Evolutionary conservation across 1,284 basidiomycete genomes (phyloP), one percentile per base, ranked within the genome.

Genomic region (Ceratobasidium sp.): DNA sequence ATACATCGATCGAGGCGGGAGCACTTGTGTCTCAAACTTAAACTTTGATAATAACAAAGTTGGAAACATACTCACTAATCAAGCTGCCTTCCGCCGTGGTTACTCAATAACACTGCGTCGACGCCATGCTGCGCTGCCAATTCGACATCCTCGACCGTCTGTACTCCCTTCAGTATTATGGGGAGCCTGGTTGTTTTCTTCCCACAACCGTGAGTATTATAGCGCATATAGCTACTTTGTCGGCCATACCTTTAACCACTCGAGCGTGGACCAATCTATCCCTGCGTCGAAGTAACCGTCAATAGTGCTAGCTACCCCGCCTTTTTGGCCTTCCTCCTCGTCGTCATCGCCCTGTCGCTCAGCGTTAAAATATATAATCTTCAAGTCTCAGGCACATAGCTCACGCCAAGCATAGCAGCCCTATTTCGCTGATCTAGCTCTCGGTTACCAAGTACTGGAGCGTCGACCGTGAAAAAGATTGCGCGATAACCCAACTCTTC

Each of bases 161-260:
- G 87, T 13, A 88, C 82, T 45, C 87, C 87, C 79, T 87, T 87
- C 76, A 88, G 82, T 75, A 86, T 84, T 60, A 87, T 81, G 0
- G 86, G 86, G 13, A 87, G 81, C 31, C 82, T 82, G 45, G 86
- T 87, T 26, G 83, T 80, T 78, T 82, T 82, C 81, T 78, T 28
- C 26, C 17, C 23, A 51, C 35, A 8, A 39, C 2, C 7, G 42
- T 69, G 31, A 35, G 26, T 11, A n/a, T 31, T 26, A 28, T 33
- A 60, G 33, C 11, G 35, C 26, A 33, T 28, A 63, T 42, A 53
- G 54, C 23, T 53, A 47, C 26, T 64, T 20, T 28, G 31, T 20
- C 35, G n/a, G 17, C 61, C 79, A 28, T 26, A 77, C 79, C 66
- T 80, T 77, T 35, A 81, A 66, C 81, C 81, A 81, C 11, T 74